phyloP scores from a whole-genome alignment of 129 eudicot species.

The Smallanthus sonchifolius region DNA sequence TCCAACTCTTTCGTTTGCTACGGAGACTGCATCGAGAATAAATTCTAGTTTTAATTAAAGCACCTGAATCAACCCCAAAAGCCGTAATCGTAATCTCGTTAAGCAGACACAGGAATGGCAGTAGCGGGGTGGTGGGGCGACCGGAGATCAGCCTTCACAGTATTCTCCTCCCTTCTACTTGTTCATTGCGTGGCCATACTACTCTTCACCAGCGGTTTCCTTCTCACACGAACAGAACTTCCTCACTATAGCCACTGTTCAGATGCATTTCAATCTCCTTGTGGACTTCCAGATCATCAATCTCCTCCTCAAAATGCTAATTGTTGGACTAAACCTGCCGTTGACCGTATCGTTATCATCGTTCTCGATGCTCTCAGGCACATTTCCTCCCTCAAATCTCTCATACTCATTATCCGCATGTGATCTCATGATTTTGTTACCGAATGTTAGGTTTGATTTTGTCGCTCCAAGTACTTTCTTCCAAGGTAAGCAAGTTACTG shows the following conservation, averaged over 20 bases:
- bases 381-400: background rate
- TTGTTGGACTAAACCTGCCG: slow-evolving; percentile 85
- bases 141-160: background rate
- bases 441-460: slow-evolving; percentile 71
- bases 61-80: no score
- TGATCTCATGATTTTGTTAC: background rate
- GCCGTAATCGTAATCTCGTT: no score
- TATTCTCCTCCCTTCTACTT: slow-evolving; percentile 44
- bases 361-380: slow-evolving; percentile 92
- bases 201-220: slow-evolving; percentile 79
- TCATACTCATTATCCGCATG: background rate
- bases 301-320: background rate
- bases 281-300: slow-evolving; percentile 18
- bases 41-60: no score
- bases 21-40: no score
- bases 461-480: slow-evolving; percentile 90
- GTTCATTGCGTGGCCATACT: slow-evolving; percentile 57
- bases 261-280: slow-evolving; percentile 66
- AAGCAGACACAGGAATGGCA: background rate
- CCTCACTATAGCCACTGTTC: slow-evolving; percentile 68
- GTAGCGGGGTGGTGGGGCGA: slow-evolving; percentile 5
- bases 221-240: slow-evolving; percentile 89
- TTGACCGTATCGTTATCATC: slow-evolving; percentile 78
- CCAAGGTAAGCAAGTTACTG: slow-evolving; percentile 42
- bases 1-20: no score